These are phyloP conservation scores for Debaryomyces hansenii DNA, from an alignment of 805 yeast species.

Conservation along the genomic window DNA sequence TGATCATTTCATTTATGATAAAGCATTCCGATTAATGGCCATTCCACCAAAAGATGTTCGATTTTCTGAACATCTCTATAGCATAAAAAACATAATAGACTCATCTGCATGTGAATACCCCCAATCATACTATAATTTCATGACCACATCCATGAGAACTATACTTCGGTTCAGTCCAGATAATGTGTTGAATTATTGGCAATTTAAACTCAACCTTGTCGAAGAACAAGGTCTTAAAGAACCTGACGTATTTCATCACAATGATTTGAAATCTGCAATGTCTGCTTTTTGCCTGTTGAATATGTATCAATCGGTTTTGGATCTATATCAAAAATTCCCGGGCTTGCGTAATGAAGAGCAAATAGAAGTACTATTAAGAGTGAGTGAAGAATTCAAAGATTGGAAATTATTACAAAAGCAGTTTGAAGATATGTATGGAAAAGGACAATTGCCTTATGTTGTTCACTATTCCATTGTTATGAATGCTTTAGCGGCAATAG, in stretches of 20 bases:
- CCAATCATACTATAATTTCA: constrained; percentile 12
- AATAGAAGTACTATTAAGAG: constrained; percentile 46
- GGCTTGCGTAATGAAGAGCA: constrained; percentile 47
- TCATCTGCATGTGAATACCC: neutral
- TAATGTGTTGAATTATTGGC: constrained; percentile 19
- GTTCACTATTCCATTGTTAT: constrained; percentile 62
- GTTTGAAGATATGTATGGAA: constrained; percentile 56
- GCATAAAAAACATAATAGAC: constrained; percentile 5
- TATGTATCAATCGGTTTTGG: constrained; percentile 19
- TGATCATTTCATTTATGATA: constrained; percentile 17
- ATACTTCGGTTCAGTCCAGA: constrained; percentile 13
- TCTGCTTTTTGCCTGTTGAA: constrained; percentile 21
- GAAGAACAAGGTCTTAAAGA: neutral
- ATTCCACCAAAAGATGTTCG: constrained; percentile 9
- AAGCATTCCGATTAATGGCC: constrained; percentile 18
- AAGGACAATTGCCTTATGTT: constrained; percentile 52
- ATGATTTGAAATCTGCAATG: constrained; percentile 34
- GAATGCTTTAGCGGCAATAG: constrained; percentile 53
- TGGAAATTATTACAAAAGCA: constrained; percentile 57
- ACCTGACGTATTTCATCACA: constrained; percentile 5
- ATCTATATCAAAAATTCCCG: constrained; percentile 36
- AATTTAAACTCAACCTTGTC: constrained; percentile 13
- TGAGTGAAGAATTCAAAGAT: constrained; percentile 45
- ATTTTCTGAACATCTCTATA: constrained; percentile 9
- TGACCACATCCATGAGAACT: constrained; percentile 16